Evolutionary conservation across 768 basidiomycete species (phyloP), one percentile per base, ranked within the genome.

Genomic region (Pleurotus eryngii): DNA sequence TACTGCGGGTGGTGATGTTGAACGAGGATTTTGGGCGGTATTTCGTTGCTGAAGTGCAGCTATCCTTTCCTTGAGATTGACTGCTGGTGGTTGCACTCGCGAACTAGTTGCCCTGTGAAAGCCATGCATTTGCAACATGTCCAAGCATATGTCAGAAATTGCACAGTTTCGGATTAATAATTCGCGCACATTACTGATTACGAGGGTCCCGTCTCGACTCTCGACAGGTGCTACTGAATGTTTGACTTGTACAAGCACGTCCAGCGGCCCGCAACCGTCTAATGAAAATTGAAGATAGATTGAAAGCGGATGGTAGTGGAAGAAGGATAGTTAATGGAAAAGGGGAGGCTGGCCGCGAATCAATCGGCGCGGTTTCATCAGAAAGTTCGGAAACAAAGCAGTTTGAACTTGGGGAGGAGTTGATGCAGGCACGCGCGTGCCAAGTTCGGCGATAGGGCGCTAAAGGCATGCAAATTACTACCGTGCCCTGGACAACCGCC

Each of bases 61-160:
- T 60, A 92, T 92, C 55, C 90, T 86, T 63, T 92, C 90, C 71
- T 86, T 90, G 66, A 92, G 81, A 68, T 87, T 89, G 51, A 74
- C 76, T 43, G 70, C 68, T 26, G 71, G 70, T 35, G 72, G 71
- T 62, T 71, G 68, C 12, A 70, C 51, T 49, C 64, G 70, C 37
- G 74, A 66, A 55, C 65, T 70, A 22, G 70, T 64, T 39, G 51
- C 37, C 51, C 51, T 54, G 37, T 35, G 30, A 35, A 35, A 7
- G 30, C 30, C 30, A 11, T 35, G 30, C 30, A 11, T 35, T 11
- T 35, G 30, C 30, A 11, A 35, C 30, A 35, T 35, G 30, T 9
- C 8, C 8, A 35, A 35, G 30, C 30, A 35, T 35, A 35, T 35
- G 30, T 35, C 8, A 35, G 30, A 35, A 35, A 11, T 35, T 35